Percentiles rank a stretch among this genome's conserved stretches.
Evolutionary conservation across 1,284 basidiomycete genomes (phyloP).

Genomic region (Fistulinella staudtii): DNA sequence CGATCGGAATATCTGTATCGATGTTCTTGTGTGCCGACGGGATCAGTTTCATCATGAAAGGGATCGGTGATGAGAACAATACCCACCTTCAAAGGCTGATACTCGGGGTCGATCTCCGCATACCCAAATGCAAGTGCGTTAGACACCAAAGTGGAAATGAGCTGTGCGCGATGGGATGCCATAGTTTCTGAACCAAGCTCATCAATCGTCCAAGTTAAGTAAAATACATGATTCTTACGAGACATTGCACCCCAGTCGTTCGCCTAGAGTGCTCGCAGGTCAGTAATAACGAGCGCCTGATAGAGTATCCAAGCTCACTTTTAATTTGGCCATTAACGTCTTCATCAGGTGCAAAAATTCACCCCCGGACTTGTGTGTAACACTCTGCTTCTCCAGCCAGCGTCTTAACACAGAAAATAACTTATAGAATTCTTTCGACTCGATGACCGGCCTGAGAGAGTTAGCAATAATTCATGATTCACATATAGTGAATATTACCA

Average conservation of each 20-base stretch:
- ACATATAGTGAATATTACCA: constrained; percentile 27
- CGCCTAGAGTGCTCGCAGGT: constrained; percentile 33
- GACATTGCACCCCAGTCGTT: constrained; percentile 64
- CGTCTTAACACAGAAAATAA: constrained; percentile 46
- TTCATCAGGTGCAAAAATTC: constrained; percentile 57
- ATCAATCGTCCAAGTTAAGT: background rate
- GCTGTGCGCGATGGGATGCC: constrained; percentile 49
- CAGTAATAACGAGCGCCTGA: background rate
- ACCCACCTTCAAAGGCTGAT: constrained; percentile 52
- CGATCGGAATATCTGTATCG: constrained; percentile 42
- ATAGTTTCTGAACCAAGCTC: constrained; percentile 45
- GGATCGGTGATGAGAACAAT: rapidly evolving
- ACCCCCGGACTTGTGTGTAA: constrained; percentile 49
- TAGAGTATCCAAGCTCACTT: constrained; percentile 36
- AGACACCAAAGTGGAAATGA: constrained; percentile 39
- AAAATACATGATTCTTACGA: constrained; percentile 37
- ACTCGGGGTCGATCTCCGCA: constrained; percentile 42
- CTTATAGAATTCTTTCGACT: constrained; percentile 54
- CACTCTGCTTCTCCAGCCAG: constrained; percentile 42
- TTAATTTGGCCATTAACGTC: constrained; percentile 63
- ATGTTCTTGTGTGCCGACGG: constrained; percentile 38
- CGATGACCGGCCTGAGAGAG: constrained; percentile 53
- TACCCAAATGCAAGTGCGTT: constrained; percentile 46
- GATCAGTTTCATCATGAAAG: background rate
- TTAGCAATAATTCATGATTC: background rate